Percentiles rank a stretch among this genome's conserved stretches.
phyloP scores from a whole-genome alignment of 805 yeast genomes.

The Saturnispora diversa region DNA sequence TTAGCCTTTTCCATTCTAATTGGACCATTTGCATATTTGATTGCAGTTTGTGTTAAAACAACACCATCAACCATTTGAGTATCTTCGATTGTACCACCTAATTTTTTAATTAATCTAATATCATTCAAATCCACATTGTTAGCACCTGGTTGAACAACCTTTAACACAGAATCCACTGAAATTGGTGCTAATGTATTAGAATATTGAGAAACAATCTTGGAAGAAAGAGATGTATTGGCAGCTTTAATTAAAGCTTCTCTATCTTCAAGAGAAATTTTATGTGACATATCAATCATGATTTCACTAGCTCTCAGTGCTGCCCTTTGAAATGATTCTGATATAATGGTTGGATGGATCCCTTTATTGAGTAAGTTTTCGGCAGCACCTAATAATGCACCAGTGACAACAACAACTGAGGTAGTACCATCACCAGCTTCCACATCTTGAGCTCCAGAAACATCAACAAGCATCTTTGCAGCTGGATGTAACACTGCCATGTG shows the following conservation, averaged over 20 bases:
- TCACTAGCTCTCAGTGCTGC: slow-evolving; percentile 82
- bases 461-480: slow-evolving; percentile 95
- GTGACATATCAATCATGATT: slow-evolving; percentile 76
- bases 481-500: slow-evolving; percentile 99
- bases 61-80: slow-evolving; percentile 91
- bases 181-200: slow-evolving; percentile 81
- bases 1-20: slow-evolving; percentile 88
- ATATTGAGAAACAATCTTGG: slow-evolving; percentile 93
- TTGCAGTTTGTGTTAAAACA: slow-evolving; percentile 82
- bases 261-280: slow-evolving; percentile 69
- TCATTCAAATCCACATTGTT: slow-evolving; percentile 78
- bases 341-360: slow-evolving; percentile 92
- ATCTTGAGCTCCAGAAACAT: slow-evolving; percentile 95
- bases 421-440: slow-evolving; percentile 99
- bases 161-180: slow-evolving; percentile 88
- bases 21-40: slow-evolving; percentile 92
- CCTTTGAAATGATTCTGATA: slow-evolving; percentile 86
- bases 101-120: slow-evolving; percentile 83
- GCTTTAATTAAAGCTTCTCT: slow-evolving; percentile 81
- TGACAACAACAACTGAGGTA: slow-evolving; percentile 90
- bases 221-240: slow-evolving; percentile 87
- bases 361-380: slow-evolving; percentile 83
- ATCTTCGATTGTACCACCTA: slow-evolving; percentile 97
- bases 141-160: slow-evolving; percentile 41
- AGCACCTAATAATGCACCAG: slow-evolving; percentile 91